Conservation (phyloP, 2,329 filamentous ascomycete genomes). For the Trichoderma sp. region DNA sequence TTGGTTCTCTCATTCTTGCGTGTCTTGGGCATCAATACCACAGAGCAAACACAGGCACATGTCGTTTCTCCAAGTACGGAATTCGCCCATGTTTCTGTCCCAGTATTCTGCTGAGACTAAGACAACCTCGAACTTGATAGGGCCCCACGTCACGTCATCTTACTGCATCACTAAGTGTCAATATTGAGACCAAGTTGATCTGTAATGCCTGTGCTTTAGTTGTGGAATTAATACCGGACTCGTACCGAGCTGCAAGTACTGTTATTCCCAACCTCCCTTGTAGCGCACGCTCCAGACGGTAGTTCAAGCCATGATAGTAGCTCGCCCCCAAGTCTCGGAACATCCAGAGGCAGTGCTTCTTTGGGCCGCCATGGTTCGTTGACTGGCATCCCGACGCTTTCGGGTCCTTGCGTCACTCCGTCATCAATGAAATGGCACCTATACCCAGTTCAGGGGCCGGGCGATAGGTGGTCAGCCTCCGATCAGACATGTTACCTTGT, state of each 20-base stretch:
- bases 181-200: neutral
- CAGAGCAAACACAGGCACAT: neutral
- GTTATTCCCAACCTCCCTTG: neutral
- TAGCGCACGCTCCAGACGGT: neutral
- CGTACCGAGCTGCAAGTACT: neutral
- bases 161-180: neutral
- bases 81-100: neutral
- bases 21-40: neutral
- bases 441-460: constrained; percentile 16
- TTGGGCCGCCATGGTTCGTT: neutral
- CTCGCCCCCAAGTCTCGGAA: neutral
- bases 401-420: constrained; percentile 21
- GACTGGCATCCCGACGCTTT: neutral
- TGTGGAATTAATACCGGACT: neutral
- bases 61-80: neutral
- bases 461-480: constrained; percentile 3
- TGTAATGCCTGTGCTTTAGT: neutral
- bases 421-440: neutral
- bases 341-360: neutral
- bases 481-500: constrained; percentile 2
- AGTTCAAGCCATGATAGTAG: neutral
- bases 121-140: neutral
- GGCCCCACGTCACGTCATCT: constrained; percentile 13
- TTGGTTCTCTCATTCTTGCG: neutral
- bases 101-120: neutral